A percentile compares a stretch with the other conserved stretches of the same genome.
Conservation (phyloP, 2,329 filamentous ascomycete species). For the Neopestalotiopsis sp. region DNA sequence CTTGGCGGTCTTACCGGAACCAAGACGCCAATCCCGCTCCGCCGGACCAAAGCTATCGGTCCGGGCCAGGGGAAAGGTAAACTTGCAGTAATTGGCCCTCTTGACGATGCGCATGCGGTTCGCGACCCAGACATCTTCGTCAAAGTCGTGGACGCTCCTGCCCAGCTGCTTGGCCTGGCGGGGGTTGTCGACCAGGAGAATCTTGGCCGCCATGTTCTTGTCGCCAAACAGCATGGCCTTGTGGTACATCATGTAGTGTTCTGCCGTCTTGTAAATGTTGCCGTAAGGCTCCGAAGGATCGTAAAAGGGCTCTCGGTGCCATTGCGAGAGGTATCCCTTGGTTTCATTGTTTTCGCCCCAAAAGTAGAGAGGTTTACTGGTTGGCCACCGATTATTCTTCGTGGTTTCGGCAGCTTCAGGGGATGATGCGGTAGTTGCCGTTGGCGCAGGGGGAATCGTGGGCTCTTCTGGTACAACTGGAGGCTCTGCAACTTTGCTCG, state of each 20-base stretch:
- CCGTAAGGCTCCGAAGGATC: slow-evolving; percentile 39
- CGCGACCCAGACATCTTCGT: slow-evolving; percentile 54
- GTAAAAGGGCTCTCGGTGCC: slow-evolving; percentile 57
- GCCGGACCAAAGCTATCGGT: not conserved
- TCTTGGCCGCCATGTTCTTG: slow-evolving; percentile 45
- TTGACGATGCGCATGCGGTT: slow-evolving; percentile 57
- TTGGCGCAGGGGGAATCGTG: too few relatives aligned
- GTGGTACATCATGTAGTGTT: slow-evolving; percentile 49
- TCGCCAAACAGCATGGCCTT: slow-evolving; percentile 39
- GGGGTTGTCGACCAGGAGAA: slow-evolving; percentile 55
- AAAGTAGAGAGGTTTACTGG: slow-evolving; percentile 45
- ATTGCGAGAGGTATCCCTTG: slow-evolving; percentile 66
- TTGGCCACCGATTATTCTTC: slow-evolving; percentile 8
- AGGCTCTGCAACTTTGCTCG: not conserved
- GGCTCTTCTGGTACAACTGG: not conserved
- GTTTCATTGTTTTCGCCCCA: slow-evolving; percentile 52
- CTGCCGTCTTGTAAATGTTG: slow-evolving; percentile 53
- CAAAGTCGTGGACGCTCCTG: slow-evolving; percentile 58
- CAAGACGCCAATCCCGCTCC: slow-evolving; percentile 23
- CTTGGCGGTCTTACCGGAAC: slow-evolving; percentile 23
- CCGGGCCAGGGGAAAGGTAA: slow-evolving; percentile 49
- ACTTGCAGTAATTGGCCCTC: slow-evolving; percentile 65
- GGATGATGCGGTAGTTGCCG: too few relatives aligned
- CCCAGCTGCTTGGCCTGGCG: slow-evolving; percentile 57
- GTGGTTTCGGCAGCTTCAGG: not conserved